Percentiles rank a stretch among this genome's conserved stretches.
Conservation (phyloP, 2,329 filamentous ascomycete genomes). For the Cryphonectria naterciae region DNA sequence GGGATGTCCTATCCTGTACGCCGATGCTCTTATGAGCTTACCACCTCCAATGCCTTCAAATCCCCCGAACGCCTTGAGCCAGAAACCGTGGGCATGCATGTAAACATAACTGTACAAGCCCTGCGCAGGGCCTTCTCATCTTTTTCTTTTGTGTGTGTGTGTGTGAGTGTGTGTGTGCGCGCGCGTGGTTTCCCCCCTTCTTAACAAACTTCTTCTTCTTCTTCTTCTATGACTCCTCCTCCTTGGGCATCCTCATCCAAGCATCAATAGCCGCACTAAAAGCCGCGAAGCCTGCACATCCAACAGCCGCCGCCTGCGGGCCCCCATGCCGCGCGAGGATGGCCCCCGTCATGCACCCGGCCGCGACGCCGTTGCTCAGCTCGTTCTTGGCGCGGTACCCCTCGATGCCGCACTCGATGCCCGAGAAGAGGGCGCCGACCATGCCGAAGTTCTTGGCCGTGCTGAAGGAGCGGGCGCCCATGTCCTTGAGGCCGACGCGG, state of each 20-base stretch:
- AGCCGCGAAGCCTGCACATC: slow-evolving; percentile 91
- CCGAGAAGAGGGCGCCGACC: slow-evolving; percentile 87
- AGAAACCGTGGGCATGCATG: slow-evolving; percentile 23
- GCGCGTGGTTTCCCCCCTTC: background rate
- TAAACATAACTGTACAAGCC: background rate
- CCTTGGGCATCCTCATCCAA: slow-evolving; percentile 81
- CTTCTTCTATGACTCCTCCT: slow-evolving; percentile 47
- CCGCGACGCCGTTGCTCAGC: slow-evolving; percentile 81
- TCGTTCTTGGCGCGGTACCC: slow-evolving; percentile 93
- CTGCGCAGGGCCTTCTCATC: background rate
- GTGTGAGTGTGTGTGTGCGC: no score
- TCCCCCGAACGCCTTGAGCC: slow-evolving; percentile 32
- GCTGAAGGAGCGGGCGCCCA: slow-evolving; percentile 81
- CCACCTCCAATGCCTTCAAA: slow-evolving; percentile 2
- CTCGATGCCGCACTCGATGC: slow-evolving; percentile 95
- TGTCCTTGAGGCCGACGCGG: slow-evolving; percentile 86
- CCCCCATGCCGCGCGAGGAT: slow-evolving; percentile 85
- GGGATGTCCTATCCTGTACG: slow-evolving; percentile 18
- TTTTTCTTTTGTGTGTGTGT: background rate
- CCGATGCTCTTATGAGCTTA: background rate
- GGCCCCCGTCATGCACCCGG: slow-evolving; percentile 89
- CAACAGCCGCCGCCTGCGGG: slow-evolving; percentile 83
- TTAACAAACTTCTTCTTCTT: background rate
- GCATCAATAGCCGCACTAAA: slow-evolving; percentile 91
- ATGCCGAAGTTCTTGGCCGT: slow-evolving; percentile 94